Evolutionary conservation across 2,329 filamentous ascomycete genomes (phyloP), one percentile per base, ranked within the genome.

Genomic region (Neonectria ditissima): DNA sequence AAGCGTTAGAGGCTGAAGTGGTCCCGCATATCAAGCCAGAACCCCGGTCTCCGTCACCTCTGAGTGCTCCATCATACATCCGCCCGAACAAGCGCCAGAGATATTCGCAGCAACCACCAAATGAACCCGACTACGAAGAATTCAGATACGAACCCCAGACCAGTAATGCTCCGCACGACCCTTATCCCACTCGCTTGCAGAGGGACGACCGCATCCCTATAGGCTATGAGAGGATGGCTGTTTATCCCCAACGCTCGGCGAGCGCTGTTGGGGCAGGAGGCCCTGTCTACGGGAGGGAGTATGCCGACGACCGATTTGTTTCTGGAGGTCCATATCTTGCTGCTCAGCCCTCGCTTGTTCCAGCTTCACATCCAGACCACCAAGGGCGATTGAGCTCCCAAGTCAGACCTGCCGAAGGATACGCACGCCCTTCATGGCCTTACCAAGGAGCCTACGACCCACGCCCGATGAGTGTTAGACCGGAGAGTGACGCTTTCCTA

Each of bases 1-100:
- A 81, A 80, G 81, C 77, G 74, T 79, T 76, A 53, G 84, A 84
- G 65, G 73, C 78, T 44, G 81, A 83, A 55, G 77, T 76, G 39
- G 83, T 82, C 34, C 86, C 87, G 10, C 83, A 84, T 66, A 89
- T 91, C 70, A 91, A 91, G 72, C 79, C 84, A 24, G 89, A 91
- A 73, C 89, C 89, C n/a, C 83, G 81, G 51, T 91, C 89, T 2
- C 85, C 86, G 1, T 90, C 88, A 7, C 88, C 87, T 9, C 76
- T 89, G 54, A 80, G 80, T 64, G 83, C 83, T 18, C 83, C 83
- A 20, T 80, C 84, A n/a, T 82, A 84, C 63, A 76, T 82, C 32
- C 83, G 87, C 52, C 85, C 88, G 10, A 80, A 79, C 68, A 91
- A 90, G 74, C 84, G 88, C 54, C 83, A 84, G 70, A 83, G 84